Conservation (phyloP, 2,329 filamentous ascomycete genomes). For the Penicillium occitanis region DNA sequence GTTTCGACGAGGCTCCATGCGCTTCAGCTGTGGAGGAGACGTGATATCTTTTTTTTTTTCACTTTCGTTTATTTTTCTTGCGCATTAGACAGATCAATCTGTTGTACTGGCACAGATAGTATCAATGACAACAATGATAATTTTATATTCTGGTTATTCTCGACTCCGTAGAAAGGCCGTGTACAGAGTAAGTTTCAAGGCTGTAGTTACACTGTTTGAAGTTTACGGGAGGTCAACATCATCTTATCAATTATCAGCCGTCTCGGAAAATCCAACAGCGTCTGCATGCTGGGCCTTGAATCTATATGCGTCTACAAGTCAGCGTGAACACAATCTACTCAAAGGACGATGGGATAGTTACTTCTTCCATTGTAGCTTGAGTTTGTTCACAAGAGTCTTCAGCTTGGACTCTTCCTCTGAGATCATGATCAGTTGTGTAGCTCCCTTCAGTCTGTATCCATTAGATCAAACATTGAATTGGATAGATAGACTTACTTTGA, state of each 20-base stretch:
- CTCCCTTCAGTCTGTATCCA: background rate
- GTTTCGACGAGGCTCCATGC: conserved; percentile 38
- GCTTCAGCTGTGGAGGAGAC: conserved; percentile 51
- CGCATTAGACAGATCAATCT: background rate
- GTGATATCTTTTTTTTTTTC: conserved; percentile 35
- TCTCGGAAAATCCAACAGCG: background rate
- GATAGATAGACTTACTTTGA: background rate
- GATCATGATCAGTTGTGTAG: background rate
- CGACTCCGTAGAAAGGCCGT: background rate
- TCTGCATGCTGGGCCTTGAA: background rate
- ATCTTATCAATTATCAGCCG: background rate
- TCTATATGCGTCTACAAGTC: background rate
- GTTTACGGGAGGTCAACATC: background rate
- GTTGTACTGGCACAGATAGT: background rate
- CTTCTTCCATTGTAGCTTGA: background rate
- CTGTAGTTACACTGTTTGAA: background rate
- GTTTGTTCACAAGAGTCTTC: background rate
- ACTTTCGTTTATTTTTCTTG: background rate
- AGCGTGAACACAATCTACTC: background rate
- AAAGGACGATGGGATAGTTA: background rate
- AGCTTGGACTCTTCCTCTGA: background rate
- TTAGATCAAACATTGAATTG: background rate
- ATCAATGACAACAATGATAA: background rate
- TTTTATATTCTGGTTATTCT: background rate
- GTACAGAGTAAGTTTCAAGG: background rate